These are phyloP conservation scores for Micractinium conductrix DNA, from an alignment of 139 green algal species.

Conservation along the genomic window DNA sequence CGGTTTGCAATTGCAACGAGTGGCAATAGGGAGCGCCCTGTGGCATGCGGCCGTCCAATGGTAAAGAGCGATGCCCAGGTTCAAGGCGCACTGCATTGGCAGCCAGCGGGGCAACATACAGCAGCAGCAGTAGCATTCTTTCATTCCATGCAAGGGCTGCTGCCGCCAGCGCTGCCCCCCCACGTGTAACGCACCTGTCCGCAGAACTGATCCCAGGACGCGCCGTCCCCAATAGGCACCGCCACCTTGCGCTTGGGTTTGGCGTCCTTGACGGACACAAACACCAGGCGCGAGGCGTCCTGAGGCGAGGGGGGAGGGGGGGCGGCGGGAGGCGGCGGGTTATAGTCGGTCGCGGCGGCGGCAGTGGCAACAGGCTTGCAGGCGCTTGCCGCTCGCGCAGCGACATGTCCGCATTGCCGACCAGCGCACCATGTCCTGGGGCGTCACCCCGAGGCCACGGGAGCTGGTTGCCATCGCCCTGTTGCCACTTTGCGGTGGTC, in stretches of 20 bases:
- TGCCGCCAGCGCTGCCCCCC: too few relatives aligned
- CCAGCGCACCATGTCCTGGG: constrained; percentile 27
- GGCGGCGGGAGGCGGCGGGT: background rate
- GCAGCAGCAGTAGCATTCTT: too few relatives aligned
- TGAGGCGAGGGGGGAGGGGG: constrained; percentile 24
- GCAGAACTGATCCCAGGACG: constrained; percentile 77
- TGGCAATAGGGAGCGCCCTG: too few relatives aligned
- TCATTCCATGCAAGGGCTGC: too few relatives aligned
- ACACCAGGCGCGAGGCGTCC: constrained; percentile 83
- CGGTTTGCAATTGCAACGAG: too few relatives aligned
- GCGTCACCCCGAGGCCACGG: constrained; percentile 38
- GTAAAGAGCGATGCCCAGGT: too few relatives aligned
- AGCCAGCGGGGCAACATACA: too few relatives aligned
- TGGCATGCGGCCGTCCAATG: too few relatives aligned
- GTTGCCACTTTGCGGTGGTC: too few relatives aligned
- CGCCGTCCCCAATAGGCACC: constrained; percentile 78
- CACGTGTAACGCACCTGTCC: constrained; percentile 56
- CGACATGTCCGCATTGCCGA: background rate
- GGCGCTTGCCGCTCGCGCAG: background rate
- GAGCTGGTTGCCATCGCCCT: background rate
- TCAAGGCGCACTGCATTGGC: too few relatives aligned
- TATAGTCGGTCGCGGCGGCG: background rate
- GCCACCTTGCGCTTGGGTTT: constrained; percentile 85
- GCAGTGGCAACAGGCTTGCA: background rate
- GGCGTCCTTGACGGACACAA: constrained; percentile 80